A percentile compares a stretch with the other conserved stretches of the same genome.
Conservation (phyloP, 495 filamentous ascomycete genomes). For the Talaromyces adpressus region DNA sequence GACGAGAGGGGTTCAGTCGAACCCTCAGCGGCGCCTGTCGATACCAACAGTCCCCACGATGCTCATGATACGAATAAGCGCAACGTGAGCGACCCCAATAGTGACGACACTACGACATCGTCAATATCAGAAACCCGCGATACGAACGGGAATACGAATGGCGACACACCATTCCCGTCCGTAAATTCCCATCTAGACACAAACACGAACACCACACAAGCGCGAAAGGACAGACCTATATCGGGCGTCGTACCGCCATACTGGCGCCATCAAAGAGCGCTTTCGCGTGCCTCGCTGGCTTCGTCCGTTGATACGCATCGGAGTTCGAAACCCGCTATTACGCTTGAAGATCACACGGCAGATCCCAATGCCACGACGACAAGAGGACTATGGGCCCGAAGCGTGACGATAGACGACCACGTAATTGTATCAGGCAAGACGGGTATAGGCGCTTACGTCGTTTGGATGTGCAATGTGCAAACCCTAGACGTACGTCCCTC, state of each 20-base stretch:
- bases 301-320: constrained; percentile 25
- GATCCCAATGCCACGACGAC: constrained; percentile 51
- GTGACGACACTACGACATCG: background rate
- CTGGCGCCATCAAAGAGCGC: constrained; percentile 41
- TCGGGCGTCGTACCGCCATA: constrained; percentile 42
- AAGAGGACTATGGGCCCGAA: constrained; percentile 59
- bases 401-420: constrained; percentile 60
- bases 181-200: background rate
- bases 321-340: constrained; percentile 40
- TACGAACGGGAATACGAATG: constrained; percentile 1
- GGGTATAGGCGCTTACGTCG: constrained; percentile 63
- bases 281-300: constrained; percentile 36
- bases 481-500: constrained; percentile 56
- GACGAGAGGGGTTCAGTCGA: constrained; percentile 21
- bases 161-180: constrained; percentile 6
- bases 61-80: constrained; percentile 1
- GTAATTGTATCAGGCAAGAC: constrained; percentile 55
- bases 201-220: constrained; percentile 11
- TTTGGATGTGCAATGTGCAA: constrained; percentile 66
- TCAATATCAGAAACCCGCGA: background rate
- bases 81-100: background rate
- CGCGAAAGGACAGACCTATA: constrained; percentile 22
- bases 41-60: constrained; percentile 9
- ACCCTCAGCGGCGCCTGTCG: constrained; percentile 21
- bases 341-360: constrained; percentile 64